These are phyloP conservation scores for Dissophora globulifera DNA, from an alignment of 192 early-diverging fungal genomes.

Conservation along the genomic window DNA sequence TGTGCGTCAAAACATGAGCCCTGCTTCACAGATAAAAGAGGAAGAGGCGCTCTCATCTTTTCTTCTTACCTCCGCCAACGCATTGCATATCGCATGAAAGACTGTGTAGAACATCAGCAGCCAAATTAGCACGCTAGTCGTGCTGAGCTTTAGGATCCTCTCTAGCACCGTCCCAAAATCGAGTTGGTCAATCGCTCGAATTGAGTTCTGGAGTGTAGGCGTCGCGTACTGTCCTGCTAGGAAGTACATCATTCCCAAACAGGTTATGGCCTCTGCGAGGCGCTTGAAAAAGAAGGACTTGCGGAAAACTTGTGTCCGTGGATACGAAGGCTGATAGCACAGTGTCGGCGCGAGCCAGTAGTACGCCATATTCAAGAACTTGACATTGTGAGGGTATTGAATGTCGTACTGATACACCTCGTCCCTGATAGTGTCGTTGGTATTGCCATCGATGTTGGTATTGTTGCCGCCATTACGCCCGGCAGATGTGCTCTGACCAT, in stretches of 20 bases:
- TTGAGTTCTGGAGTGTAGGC: slow-evolving; percentile 81
- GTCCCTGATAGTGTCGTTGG: too few relatives aligned
- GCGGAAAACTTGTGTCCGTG: slow-evolving; percentile 71
- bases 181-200: slow-evolving; percentile 76
- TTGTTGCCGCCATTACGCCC: too few relatives aligned
- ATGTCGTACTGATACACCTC: slow-evolving; percentile 60
- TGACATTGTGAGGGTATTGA: slow-evolving; percentile 81
- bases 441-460: too few relatives aligned
- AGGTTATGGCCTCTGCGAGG: slow-evolving; percentile 69
- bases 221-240: slow-evolving; percentile 82
- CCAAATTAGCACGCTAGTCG: slow-evolving; percentile 83
- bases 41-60: too few relatives aligned
- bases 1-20: too few relatives aligned
- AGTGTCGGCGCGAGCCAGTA: slow-evolving; percentile 86
- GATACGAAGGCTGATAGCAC: slow-evolving; percentile 90
- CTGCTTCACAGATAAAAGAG: too few relatives aligned
- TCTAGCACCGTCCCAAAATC: slow-evolving; percentile 76
- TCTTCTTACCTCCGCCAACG: slow-evolving; percentile 73
- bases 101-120: slow-evolving; percentile 88
- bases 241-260: slow-evolving; percentile 80
- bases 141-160: slow-evolving; percentile 85
- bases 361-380: slow-evolving; percentile 70
- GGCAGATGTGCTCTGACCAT: too few relatives aligned
- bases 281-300: slow-evolving; percentile 84
- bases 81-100: slow-evolving; percentile 85